Evolutionary conservation across 2,329 filamentous ascomycete genomes (phyloP), one percentile per base, ranked within the genome.

Genomic region (Trichophyton equinum): DNA sequence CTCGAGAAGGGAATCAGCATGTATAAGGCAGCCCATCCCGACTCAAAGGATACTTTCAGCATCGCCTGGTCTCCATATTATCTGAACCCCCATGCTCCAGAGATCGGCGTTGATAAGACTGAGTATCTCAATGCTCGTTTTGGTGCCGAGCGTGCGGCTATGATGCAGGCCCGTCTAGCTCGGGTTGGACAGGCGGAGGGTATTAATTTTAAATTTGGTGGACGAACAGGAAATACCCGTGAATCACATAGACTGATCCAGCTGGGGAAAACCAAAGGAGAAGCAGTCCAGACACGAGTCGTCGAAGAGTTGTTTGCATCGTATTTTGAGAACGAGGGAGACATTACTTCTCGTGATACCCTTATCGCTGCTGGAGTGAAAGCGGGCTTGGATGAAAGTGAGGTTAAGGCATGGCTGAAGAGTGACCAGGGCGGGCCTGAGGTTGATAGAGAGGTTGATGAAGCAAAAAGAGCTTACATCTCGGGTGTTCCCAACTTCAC

Each of bases 51-150:
- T 74, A 88, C 80, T 20, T 91, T 95, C 75, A 81, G 79, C 55
- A 83, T 88, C 13, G 81, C 80, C 63, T 95, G 89, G 88, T 80
- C 82, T 63, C 87, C 90, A 1, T 95, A 88, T 76, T 91, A 92
- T 72, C 82, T 95, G 59, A 85, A 91, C 68, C 87, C 88, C 0
- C 77, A 78, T 55, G 77, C 82, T 0, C 81, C 86, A 0, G 76
- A 70, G 57, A 67, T 72, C 0, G 78, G 53, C 66, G 70, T 77
- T 61, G 77, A 81, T 67, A 85, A 84, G 68, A 71, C 78, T 69
- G 74, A 76, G 62, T 79, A 79, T 70, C 91, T 84, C 72, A 75
- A 81, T 42, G 69, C 77, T 57, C 86, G 85, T 60, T 84, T 94
- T 67, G 83, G 83, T 6, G 79, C 82, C 4, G 81, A 85, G 25